These are phyloP conservation scores for Papiliotrema flavescens DNA, from an alignment of 1,284 basidiomycete species.

Conservation along the genomic window DNA sequence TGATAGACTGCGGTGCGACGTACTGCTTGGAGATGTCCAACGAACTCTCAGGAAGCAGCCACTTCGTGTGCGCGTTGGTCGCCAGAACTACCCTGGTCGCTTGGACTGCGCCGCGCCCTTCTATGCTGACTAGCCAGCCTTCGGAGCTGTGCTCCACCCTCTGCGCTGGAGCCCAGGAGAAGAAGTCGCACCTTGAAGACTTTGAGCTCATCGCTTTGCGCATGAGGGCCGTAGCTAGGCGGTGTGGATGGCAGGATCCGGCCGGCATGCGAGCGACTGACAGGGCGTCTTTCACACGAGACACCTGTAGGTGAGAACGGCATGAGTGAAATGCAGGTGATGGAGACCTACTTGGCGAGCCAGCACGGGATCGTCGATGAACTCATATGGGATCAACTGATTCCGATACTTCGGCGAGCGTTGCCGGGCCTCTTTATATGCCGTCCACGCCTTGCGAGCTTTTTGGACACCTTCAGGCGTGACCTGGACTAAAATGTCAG, in stretches of 20 bases:
- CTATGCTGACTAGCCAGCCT: conserved; percentile 13
- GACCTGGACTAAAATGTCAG: background rate
- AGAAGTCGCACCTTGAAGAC: background rate
- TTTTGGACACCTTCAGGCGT: background rate
- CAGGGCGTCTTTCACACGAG: background rate
- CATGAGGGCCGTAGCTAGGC: conserved; percentile 4
- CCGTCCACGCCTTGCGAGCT: background rate
- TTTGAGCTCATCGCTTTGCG: background rate
- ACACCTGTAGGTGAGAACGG: too few species aligned
- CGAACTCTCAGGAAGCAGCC: conserved; percentile 12
- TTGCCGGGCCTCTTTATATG: background rate
- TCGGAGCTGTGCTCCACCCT: background rate
- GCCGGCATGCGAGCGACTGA: background rate
- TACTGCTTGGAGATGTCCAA: background rate
- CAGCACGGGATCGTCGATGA: conserved; percentile 18
- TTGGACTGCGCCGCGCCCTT: conserved; percentile 6
- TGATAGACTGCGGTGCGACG: too few species aligned
- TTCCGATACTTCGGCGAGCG: background rate
- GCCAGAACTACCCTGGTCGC: conserved; percentile 17
- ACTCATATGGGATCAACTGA: background rate
- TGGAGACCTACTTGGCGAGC: conserved; percentile 10
- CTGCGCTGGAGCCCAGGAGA: conserved; percentile 5
- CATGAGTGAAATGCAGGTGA: background rate
- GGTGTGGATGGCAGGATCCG: conserved; percentile 12
- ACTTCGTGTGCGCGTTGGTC: conserved; percentile 24